These are phyloP conservation scores for Kodamaea alishanica DNA, from an alignment of 1,139 yeast genomes.

Conservation along the genomic window DNA sequence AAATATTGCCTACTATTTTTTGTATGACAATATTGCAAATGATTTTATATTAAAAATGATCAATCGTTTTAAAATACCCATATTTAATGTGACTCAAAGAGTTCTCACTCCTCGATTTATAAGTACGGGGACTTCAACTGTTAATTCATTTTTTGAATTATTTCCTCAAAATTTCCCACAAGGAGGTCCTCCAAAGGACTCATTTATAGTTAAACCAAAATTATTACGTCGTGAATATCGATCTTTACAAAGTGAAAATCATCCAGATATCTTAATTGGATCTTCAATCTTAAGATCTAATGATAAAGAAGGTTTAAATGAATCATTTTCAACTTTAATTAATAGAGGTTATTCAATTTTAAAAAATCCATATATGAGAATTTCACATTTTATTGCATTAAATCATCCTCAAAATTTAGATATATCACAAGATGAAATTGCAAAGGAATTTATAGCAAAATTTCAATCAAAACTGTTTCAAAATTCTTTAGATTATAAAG, in stretches of 20 bases:
- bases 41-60: background rate
- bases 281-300: constrained; percentile 18
- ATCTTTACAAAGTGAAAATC: constrained; percentile 64
- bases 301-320: constrained; percentile 17
- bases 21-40: background rate
- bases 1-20: no score
- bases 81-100: background rate
- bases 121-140: constrained; percentile 4
- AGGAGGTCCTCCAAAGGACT: constrained; percentile 63
- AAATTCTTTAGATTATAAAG: constrained; percentile 46
- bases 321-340: constrained; percentile 46
- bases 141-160: constrained; percentile 45
- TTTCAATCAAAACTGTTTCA: constrained; percentile 32
- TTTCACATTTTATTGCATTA: constrained; percentile 37
- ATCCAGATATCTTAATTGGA: constrained; percentile 66
- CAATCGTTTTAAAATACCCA: background rate
- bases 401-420: constrained; percentile 40
- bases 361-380: constrained; percentile 63
- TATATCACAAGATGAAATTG: constrained; percentile 38
- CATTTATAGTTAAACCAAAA: constrained; percentile 54
- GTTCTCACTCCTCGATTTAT: constrained; percentile 1
- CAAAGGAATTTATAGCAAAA: constrained; percentile 33
- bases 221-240: constrained; percentile 72
- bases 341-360: constrained; percentile 76
- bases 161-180: constrained; percentile 75